Evolutionary conservation across 345 rosid genomes (phyloP).

Genomic region (Populus simonii): DNA sequence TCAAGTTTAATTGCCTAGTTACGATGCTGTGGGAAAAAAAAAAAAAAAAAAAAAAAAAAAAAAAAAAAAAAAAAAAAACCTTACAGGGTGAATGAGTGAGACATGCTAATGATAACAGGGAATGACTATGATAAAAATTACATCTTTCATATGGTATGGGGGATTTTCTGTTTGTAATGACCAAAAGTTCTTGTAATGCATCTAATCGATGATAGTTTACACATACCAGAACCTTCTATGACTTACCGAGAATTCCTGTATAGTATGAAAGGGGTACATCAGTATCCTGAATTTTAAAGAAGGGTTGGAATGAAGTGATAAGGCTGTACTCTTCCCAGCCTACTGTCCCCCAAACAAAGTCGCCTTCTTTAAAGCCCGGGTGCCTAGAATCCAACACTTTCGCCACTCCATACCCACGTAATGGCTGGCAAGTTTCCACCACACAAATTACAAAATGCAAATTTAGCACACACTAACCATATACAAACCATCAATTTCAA

Average conservation of each 20-base stretch:
- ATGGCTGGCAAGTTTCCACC: slow-evolving; percentile 34
- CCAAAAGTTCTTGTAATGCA: not conserved
- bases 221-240: not conserved
- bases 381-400: slow-evolving; percentile 52
- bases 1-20: not conserved
- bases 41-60: too few relatives aligned
- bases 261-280: slow-evolving; percentile 61
- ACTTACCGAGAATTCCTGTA: slow-evolving; percentile 61
- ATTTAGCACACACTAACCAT: not conserved
- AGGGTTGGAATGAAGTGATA: slow-evolving; percentile 26
- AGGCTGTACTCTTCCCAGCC: slow-evolving; percentile 66
- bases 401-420: slow-evolving; percentile 53
- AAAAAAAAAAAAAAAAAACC: too few relatives aligned
- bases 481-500: not conserved
- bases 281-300: slow-evolving; percentile 48
- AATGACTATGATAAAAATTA: too few relatives aligned
- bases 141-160: not conserved
- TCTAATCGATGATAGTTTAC: not conserved
- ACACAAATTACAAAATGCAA: not conserved
- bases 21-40: not conserved
- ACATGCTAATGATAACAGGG: not conserved
- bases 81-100: not conserved
- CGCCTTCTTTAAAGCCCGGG: slow-evolving; percentile 42
- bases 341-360: slow-evolving; percentile 54
- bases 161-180: not conserved